phyloP scores from a whole-genome alignment of 208 protist genomes.

The Acanthamoeba pearcei region DNA sequence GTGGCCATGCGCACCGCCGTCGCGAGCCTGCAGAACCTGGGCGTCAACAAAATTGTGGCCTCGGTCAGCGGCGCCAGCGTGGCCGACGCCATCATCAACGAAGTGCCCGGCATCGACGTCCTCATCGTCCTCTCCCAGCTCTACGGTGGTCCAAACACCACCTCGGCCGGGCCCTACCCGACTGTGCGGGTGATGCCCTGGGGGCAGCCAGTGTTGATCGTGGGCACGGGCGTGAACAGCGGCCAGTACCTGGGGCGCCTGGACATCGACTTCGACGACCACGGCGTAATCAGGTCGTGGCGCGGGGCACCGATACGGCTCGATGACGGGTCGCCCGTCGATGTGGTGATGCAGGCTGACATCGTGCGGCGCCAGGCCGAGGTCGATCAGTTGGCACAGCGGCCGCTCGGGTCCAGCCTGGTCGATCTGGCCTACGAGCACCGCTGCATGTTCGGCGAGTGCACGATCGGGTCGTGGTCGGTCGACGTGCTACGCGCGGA shows the following conservation, averaged over 20 bases:
- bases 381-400: too few species aligned
- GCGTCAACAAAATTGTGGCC: conserved; percentile 63
- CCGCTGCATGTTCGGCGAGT: conserved; percentile 61
- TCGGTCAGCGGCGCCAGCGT: conserved; percentile 27
- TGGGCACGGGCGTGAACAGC: conserved; percentile 6
- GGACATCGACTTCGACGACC: conserved; percentile 45
- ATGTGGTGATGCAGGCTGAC: not conserved
- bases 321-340: conserved; percentile 10
- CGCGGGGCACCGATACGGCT: too few species aligned
- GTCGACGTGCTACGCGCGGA: not conserved
- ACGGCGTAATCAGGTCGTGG: not conserved
- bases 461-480: not conserved
- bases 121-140: conserved; percentile 28
- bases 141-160: not conserved
- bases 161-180: not conserved
- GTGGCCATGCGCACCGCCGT: not conserved
- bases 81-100: not conserved
- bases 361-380: too few species aligned
- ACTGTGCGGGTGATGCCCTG: not conserved
- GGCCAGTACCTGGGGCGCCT: conserved; percentile 29
- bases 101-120: conserved; percentile 68
- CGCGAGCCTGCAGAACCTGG: not conserved
- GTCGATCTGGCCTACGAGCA: too few species aligned
- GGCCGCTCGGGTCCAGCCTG: too few species aligned
- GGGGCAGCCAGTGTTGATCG: conserved; percentile 52